Evolutionary conservation across 2,329 filamentous ascomycete genomes (phyloP), one percentile per base, ranked within the genome.

Genomic region (Fusarium fracticaudum): DNA sequence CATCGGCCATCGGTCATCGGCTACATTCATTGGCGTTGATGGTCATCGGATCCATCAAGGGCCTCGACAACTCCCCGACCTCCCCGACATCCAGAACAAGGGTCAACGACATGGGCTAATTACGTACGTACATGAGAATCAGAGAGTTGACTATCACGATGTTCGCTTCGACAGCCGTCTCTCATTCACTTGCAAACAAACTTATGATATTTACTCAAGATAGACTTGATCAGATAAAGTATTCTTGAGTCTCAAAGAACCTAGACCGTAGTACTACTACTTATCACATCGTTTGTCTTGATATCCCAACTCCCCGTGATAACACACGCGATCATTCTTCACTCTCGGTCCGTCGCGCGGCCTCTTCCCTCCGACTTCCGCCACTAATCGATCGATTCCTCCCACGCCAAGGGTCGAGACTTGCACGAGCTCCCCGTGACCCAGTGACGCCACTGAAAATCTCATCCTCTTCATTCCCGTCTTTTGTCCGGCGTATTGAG

Each of bases 341-440:
- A 44, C 35, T 48, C 29, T 50, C 69, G 69, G 72, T 60, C 66
- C 50, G 57, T 75, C 65, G 65, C 69, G 31, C 61, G 65, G 69
- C 65, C 61, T 57, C 53, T 29, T 44, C 53, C 59, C 57, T 72
- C 72, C 72, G 72, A 74, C 69, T 74, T 67, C 72, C 72, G 72
- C 65, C 22, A 41, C 67, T 67, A 67, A 58, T 69, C 45, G 40
- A 35, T 43, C 38, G 57, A 64, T 58, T 58, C 22, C 29, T 43
- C 44, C 38, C n/a, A 35, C 26, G 58, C 47, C 38, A 41, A 41
- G 61, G 18, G 48, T 44, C 62, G 33, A 71, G 60, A 69, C 69
- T 61, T 54, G 45, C 45, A 60, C 48, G 69, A 70, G 66, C 72
- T 75, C 72, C 72, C 72, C 72, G 72, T 73, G 72, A 73, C 72